Evolutionary conservation across 768 basidiomycete genomes (phyloP), one percentile per base, ranked within the genome.

Genomic region (Rhizopogon rudus): DNA sequence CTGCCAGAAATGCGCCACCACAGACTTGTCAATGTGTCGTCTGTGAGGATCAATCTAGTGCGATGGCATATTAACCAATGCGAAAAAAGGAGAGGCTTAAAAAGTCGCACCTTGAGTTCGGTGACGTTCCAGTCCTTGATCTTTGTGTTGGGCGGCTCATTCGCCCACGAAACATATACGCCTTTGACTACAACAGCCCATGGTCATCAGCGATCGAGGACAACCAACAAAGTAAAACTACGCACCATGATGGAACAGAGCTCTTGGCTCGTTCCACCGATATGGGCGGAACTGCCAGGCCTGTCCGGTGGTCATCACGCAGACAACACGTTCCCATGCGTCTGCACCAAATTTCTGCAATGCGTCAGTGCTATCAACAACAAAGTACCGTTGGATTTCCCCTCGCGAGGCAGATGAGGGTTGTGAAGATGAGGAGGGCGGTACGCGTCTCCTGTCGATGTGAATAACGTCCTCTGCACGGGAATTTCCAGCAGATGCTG

Each of bases 91-190:
- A 41, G 54, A 42, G 4, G 16, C 16, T n/a, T 12, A 7, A 42
- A 7, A 42, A 48, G 31, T 54, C 73, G 46, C 59, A 91, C 95
- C 81, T 92, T 93, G 58, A 98, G 80, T 65, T 96, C 91, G 0
- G 90, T 90, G 16, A 99, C 96, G 61, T 98, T 98, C 97, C 97
- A 98, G 57, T 96, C 93, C 68, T 89, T 89, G 59, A 96, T 89
- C 60, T 88, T 91, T 0, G 83, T 69, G 59, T 97, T 96, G 20
- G 88, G 85, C 7, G 92, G 89, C 61, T 97, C 94, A 62, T 93
- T 93, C 43, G 88, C 81, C 90, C 93, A 94, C n/a, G 92, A 83
- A 20, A 98, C 87, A 68, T 97, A 93, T 25, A 99, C 80, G 2
- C 97, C 97, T 70, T 96, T 96, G 28, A 99, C 96, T 98, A 60